Evolutionary conservation across 805 yeast genomes (phyloP), one percentile per base, ranked within the genome.

Genomic region (Candida palmyrensis): DNA sequence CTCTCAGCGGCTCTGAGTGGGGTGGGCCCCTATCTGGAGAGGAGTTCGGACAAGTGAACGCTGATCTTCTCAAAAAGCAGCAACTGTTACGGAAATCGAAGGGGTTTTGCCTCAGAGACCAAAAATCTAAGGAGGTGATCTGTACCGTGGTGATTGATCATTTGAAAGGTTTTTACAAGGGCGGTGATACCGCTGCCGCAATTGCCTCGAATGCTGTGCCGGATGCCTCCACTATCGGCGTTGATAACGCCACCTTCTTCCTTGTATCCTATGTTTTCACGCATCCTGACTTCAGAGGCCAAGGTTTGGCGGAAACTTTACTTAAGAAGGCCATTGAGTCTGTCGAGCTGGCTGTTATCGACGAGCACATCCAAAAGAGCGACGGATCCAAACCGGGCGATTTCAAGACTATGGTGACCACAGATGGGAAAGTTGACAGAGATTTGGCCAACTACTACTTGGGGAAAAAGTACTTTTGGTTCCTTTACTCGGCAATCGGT

Each of bases 401-500:
- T 29, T 62, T 63, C 43, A 48, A 45, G 32, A 48, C 43, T 32
- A 53, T 61, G 66, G 65, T 58, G 6, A 42, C 38, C 18, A 48
- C 55, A 28, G 7, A 13, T 13, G 62, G 64, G 2, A 20, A 38
- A 10, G 25, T 62, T 8, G 68, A 63, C 35, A 16, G 27, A 4
- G 35, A 38, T 9, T 49, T 63, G 45, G 64, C 62, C 22, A 46
- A 48, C 32, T 54, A 63, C 33, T 55, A 60, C 35, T 45, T 63
- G 40, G 39, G 58, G 25, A 59, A 59, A 32, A 41, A 59, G 35
- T 64, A 59, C 41, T 52, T 60, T 30, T 65, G 70, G 70, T 45
- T 43, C 25, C 65, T 86, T 32, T 85, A 84, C 66, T 80, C 90
- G 40, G 92, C 80, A 30, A 75, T 83, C 14, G 90, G 83, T 11